Evolutionary conservation across 805 yeast species (phyloP), one percentile per base, ranked within the genome.

Genomic region (Scheffersomyces lignosus): DNA sequence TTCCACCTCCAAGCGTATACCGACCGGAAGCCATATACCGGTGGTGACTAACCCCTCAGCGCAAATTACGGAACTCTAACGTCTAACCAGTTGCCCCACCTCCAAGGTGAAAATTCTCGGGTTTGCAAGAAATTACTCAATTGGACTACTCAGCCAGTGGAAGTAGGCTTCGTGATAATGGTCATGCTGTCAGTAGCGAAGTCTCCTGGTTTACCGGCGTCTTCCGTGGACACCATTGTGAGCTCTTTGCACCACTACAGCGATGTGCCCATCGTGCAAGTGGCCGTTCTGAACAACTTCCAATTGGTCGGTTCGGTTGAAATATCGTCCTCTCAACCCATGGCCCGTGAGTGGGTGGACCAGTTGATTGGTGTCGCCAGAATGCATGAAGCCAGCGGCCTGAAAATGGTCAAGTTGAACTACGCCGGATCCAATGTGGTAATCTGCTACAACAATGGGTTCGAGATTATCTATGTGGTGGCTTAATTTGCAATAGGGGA

Each of bases 201-300:
- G 24, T 20, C 7, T 20, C 24, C 24, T 20, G 24, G 9, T 10
- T 10, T 20, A 7, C 24, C 24, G 24, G 9, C 7, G 10, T 20
- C 24, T 7, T 20, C 24, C 7, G 30, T 13, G 10, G 16, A 16
- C 10, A 27, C 17, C 15, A 13, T 27, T 27, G 17, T 16, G 6
- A 10, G 31, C 24, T 27, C 39, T 18, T 12, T 18, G 4, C 18
- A 20, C 18, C 32, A 31, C 28, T 36, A 36, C 25, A 26, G 26
- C 15, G 25, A 22, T 5, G 40, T 31, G 4, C 15, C 10, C 12
- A 25, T 36, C 14, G 40, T 31, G 8, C 23, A 32, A 12, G 27
- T 36, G 28, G 29, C 27, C 3, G 35, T 31, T 16, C 14, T 31
- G 6, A 24, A 27, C 23, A 10, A 7, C 7, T 7, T 7, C 9